Evolutionary conservation across 768 basidiomycete species (phyloP).

Genomic region (Russula abietina): DNA sequence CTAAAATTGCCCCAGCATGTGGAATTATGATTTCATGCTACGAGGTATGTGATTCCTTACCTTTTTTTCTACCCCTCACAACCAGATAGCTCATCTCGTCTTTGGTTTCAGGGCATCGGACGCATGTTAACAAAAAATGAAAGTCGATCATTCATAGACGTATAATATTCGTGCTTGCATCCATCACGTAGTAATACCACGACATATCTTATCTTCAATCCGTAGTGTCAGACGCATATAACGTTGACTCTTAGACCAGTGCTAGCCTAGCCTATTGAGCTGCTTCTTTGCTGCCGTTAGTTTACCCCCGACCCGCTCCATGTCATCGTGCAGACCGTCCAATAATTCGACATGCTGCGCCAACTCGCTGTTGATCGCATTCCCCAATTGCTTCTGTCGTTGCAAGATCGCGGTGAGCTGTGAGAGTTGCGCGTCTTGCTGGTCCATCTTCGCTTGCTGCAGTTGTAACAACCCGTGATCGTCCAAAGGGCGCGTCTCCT

Average conservation of each 20-base stretch:
- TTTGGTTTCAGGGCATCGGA: slow-evolving; percentile 49
- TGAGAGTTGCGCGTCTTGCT: slow-evolving; percentile 79
- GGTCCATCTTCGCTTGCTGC: slow-evolving; percentile 73
- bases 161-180: not conserved
- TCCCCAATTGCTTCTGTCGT: slow-evolving; percentile 79
- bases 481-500: slow-evolving; percentile 81
- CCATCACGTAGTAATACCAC: slow-evolving; percentile 13
- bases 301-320: slow-evolving; percentile 74
- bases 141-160: slow-evolving; percentile 14
- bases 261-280: slow-evolving; percentile 61
- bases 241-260: not conserved
- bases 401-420: slow-evolving; percentile 75
- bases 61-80: not conserved
- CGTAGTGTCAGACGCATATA: not conserved
- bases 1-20: slow-evolving; percentile 95
- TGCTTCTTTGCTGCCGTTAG: slow-evolving; percentile 75
- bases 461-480: slow-evolving; percentile 71
- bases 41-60: slow-evolving; percentile 50
- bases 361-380: slow-evolving; percentile 81
- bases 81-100: slow-evolving; percentile 23
- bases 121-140: slow-evolving; percentile 40
- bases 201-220: not conserved
- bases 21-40: slow-evolving; percentile 98
- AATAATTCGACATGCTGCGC: slow-evolving; percentile 78
- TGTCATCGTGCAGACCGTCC: slow-evolving; percentile 68